Percentiles rank a stretch among this genome's conserved stretches.
phyloP scores from a whole-genome alignment of 108 stramenopile genomes.

The Cyclotella sp. region DNA sequence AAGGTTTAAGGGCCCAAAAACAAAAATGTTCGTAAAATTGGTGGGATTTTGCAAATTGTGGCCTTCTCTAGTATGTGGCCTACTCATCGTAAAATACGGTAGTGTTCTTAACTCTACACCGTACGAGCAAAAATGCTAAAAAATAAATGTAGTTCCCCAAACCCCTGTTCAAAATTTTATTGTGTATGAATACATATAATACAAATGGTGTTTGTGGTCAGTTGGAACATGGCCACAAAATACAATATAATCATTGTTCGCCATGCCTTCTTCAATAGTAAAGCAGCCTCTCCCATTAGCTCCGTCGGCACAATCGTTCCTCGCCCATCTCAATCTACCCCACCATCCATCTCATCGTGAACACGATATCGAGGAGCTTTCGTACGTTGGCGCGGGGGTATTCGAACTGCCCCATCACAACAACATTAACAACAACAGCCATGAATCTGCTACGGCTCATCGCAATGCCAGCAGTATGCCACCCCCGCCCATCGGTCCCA shows the following conservation, averaged over 20 bases:
- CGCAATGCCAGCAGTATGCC: neutral
- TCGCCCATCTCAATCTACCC: neutral
- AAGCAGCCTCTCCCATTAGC: neutral
- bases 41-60: no score
- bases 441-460: neutral
- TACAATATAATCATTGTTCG: neutral
- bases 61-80: no score
- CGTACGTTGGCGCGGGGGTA: conserved; percentile 9
- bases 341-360: neutral
- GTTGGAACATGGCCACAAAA: no score
- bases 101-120: no score
- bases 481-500: conserved; percentile 31
- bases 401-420: conserved; percentile 11
- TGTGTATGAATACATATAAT: no score
- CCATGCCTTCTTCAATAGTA: neutral
- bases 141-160: no score
- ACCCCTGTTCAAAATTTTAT: no score
- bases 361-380: conserved; percentile 8
- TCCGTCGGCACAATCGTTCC: conserved; percentile 15
- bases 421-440: neutral
- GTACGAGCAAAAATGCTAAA: no score
- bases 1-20: no score
- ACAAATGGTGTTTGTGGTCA: no score
- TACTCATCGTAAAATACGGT: no score
- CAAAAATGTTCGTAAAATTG: no score